Evolutionary conservation across 805 yeast species (phyloP).

Genomic region (Hyphopichia homilentoma): DNA sequence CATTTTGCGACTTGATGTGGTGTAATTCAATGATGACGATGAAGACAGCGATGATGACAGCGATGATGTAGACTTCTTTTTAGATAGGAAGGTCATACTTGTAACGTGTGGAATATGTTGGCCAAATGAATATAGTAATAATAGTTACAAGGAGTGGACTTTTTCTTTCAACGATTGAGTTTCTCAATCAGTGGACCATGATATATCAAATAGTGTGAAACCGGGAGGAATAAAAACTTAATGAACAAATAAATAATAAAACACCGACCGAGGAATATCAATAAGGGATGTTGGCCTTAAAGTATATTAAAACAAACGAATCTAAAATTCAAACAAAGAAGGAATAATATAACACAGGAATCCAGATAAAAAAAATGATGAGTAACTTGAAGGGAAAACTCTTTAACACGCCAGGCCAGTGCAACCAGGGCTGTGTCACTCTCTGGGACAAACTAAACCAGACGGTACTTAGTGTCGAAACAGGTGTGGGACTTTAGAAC

Average conservation of each 20-base stretch:
- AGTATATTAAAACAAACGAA: not conserved
- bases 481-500: not conserved
- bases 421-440: not conserved
- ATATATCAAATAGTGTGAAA: not conserved
- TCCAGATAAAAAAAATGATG: not conserved
- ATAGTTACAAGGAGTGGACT: too few relatives aligned
- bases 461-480: too few relatives aligned
- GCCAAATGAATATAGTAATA: not conserved
- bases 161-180: not conserved
- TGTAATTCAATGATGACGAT: not conserved
- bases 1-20: not conserved
- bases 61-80: conserved; percentile 1
- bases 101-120: not conserved
- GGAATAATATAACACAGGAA: not conserved
- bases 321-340: too few relatives aligned
- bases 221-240: not conserved
- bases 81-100: conserved; percentile 1
- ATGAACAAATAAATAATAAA: not conserved
- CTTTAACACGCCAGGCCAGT: too few relatives aligned
- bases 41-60: conserved; percentile 1
- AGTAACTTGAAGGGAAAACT: not conserved
- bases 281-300: not conserved
- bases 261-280: not conserved
- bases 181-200: not conserved
- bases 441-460: too few relatives aligned